Evolutionary conservation across 192 early-diverging fungal genomes (phyloP), one percentile per base, ranked within the genome.

Genomic region (Coemansia sp.): DNA sequence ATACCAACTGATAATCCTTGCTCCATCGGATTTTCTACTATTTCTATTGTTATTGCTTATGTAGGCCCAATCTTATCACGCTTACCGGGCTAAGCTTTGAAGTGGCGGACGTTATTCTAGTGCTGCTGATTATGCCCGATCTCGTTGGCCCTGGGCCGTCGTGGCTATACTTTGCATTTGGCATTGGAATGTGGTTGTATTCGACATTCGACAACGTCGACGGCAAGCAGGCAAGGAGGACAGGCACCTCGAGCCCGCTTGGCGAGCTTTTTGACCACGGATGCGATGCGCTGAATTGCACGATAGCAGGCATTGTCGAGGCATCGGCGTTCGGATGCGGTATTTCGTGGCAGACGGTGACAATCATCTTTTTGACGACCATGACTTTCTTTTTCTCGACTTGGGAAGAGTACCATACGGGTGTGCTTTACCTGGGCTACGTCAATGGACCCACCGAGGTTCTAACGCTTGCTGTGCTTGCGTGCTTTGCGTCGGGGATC

Each of bases 191-290:
- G 67, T 94, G 93, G 93, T 78, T 94, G 56, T 94, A 94, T 68
- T 92, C 91, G 63, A 94, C 93, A 57, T 93, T 94, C 84, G 93
- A 94, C 69, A 94, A 94, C 60, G 91, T 94, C 15, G 93, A 94
- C 70, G 93, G 93, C 44, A 89, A 89, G 71, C 93, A 94, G 79
- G 93, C 93, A 30, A 84, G 93, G 59, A 82, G 93, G 36, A 94
- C 93, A 20, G 89, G 89, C 62, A 86, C 84, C 20, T 89, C 87
- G 7, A 92, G 88, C 11, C 92, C 92, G 12, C 86, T 95, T 12
- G 92, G 92, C 65, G 91, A 93, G 83, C 81, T 94, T 39, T 92
- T 93, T 85, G 92, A 93, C 71, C 92, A 94, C 63, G 92, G 92
- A 18, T 92, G 92, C 72, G 93, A 95, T 68, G 92, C 93, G 20